Base-by-base conservation (phyloP, 495 filamentous ascomycete species). In the Margaritispora aquatica region DNA sequence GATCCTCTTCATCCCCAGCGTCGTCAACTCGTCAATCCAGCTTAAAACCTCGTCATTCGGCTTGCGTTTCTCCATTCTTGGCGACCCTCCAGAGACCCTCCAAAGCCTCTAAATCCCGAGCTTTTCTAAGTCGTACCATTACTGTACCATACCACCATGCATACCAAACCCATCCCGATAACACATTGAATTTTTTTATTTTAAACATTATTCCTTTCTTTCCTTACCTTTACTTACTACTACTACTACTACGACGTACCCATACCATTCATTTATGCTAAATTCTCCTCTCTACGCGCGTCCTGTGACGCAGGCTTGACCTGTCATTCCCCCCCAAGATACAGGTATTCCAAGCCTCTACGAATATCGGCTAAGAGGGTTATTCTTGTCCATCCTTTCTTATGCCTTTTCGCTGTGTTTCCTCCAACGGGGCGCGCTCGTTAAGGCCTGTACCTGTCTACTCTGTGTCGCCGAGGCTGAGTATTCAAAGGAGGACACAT, bases 401-500 rank as follows among this genome's bases (percentile, higher is more conserved):
- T 23, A 63, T 63, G 61, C 51, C 57, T 63, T 57, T 60, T 57
- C 61, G 61, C 52, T 60, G 26, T 27, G 1, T 60, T 55, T 52
- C 61, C 29, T 44, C 38, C 24, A 63, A 60, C 48, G 57, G 54
- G 54, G 62, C 36, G 47, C 54, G 34, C 57, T 59, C 61, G 57
- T 64, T 64, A 64, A 57, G 26, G 58, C 57, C 57, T 60, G 54
- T 58, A n/a, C n/a, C n/a, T n/a, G n/a, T n/a, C n/a, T n/a, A n/a
- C 54, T 2, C 49, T 22, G 15, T 50, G 9, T 53, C 53, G 26
- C 52, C 57, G 52, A 57, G 58, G 54, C 62, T 57, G 54, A 61
- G 48, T 55, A 41, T 24, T 23, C 17, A 10, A 44, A 60, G 69
- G 58, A 70, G 70, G 71, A 71, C 74, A 76, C 73, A 68, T 73